A percentile compares a stretch with the other conserved stretches of the same genome.
phyloP scores from a whole-genome alignment of 306 rosid species.

The Trifolium dubium region DNA sequence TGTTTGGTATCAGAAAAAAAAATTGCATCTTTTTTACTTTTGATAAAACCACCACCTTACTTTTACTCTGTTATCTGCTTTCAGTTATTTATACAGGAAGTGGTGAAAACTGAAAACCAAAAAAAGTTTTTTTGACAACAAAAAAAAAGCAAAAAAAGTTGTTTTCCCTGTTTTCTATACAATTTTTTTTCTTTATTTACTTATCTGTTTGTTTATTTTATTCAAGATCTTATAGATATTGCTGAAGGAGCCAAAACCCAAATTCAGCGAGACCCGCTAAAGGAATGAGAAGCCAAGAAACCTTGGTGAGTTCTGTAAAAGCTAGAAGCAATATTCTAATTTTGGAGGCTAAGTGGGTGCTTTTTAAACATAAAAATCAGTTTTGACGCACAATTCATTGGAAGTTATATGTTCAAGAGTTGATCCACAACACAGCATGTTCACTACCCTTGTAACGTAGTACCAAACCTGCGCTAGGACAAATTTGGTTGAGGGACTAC shows the following conservation, averaged over 20 bases:
- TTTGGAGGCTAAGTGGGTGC: neutral
- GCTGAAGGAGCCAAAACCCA: constrained; percentile 20
- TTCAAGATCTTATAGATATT: neutral
- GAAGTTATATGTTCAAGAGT: neutral
- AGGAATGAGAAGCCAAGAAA: constrained; percentile 9
- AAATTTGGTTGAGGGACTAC: neutral
- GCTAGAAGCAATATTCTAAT: neutral
- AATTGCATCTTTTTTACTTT: neutral
- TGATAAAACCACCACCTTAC: neutral
- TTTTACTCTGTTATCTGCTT: no score
- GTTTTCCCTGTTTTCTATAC: neutral
- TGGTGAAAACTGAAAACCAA: neutral
- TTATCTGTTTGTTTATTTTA: no score
- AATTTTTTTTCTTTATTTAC: no score
- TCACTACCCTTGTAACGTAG: neutral
- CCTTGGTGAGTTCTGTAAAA: neutral
- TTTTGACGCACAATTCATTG: neutral
- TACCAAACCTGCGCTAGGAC: neutral
- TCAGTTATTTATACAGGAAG: neutral
- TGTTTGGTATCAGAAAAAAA: neutral
- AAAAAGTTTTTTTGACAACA: neutral
- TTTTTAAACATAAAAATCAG: neutral
- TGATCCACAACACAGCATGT: constrained; percentile 1
- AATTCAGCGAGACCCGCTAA: neutral
- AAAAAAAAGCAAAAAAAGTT: neutral